These are phyloP conservation scores for Suillus decipiens DNA, from an alignment of 768 basidiomycete genomes.

Conservation along the genomic window DNA sequence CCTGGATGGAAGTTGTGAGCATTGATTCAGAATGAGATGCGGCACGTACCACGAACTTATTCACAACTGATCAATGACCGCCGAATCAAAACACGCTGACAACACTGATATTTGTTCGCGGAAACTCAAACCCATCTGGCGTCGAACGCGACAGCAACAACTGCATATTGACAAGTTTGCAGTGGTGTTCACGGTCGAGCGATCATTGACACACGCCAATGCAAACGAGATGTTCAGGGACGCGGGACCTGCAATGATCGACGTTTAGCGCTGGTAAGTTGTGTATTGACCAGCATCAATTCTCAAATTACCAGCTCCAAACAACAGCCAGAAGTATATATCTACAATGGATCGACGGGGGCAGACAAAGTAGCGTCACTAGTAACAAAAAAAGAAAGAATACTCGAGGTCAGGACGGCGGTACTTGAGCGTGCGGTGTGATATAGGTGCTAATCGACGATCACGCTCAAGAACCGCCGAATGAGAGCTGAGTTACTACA, in stretches of 20 bases:
- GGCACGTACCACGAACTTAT: background rate
- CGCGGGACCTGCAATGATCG: background rate
- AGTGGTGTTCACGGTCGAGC: background rate
- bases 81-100: background rate
- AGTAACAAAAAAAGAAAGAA: background rate
- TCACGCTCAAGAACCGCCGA: background rate
- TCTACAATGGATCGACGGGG: background rate
- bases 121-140: background rate
- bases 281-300: background rate
- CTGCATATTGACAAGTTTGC: background rate
- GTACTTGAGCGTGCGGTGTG: background rate
- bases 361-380: background rate
- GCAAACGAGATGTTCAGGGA: background rate
- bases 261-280: background rate
- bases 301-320: background rate
- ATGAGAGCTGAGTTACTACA: background rate
- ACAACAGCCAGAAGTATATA: background rate
- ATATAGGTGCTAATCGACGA: background rate
- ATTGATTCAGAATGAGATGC: background rate
- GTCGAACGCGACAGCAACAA: background rate
- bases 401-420: background rate
- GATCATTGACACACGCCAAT: background rate
- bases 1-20: background rate
- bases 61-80: background rate
- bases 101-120: background rate